Percentiles rank a stretch among this genome's conserved stretches.
These are phyloP conservation scores for Oenanthe sinensis DNA, from an alignment of 129 eudicot species.

Conservation along the genomic window DNA sequence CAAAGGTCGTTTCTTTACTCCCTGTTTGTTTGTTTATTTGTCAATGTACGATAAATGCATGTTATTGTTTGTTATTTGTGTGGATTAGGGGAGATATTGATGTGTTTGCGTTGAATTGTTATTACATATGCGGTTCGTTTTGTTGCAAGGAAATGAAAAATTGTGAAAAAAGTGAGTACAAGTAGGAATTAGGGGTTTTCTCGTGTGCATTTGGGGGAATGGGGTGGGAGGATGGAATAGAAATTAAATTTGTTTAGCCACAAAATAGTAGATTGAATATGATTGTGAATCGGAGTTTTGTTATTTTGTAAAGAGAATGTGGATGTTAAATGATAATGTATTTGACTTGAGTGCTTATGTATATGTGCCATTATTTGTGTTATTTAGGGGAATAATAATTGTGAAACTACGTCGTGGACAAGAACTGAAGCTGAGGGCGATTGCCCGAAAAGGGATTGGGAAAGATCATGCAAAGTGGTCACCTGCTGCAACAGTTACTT, in stretches of 20 bases:
- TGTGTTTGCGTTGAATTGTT: neutral
- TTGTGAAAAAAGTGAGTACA: too few relatives aligned
- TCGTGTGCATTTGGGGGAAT: too few relatives aligned
- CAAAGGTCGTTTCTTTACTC: constrained; percentile 27
- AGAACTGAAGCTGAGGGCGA: constrained; percentile 85
- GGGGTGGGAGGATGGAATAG: neutral
- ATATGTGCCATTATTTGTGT: neutral
- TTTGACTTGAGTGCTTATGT: neutral
- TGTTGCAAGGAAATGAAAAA: too few relatives aligned
- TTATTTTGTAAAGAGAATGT: neutral
- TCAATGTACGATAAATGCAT: neutral
- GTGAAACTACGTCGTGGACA: constrained; percentile 95
- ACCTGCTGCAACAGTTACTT: constrained; percentile 98
- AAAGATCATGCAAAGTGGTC: constrained; percentile 99
- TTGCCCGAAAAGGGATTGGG: constrained; percentile 97
- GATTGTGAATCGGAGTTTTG: too few relatives aligned
- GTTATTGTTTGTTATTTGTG: neutral
- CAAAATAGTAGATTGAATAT: neutral
- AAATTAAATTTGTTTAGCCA: too few relatives aligned
- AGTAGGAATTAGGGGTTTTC: too few relatives aligned
- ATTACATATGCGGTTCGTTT: too few relatives aligned
- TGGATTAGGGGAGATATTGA: too few relatives aligned
- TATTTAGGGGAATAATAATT: constrained; percentile 81
- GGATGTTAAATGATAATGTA: neutral
- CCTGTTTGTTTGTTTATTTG: neutral